A percentile compares a stretch with the other conserved stretches of the same genome.
These are phyloP conservation scores for Capsicum pubescens DNA, from an alignment of 257 asterid species.

Conservation along the genomic window DNA sequence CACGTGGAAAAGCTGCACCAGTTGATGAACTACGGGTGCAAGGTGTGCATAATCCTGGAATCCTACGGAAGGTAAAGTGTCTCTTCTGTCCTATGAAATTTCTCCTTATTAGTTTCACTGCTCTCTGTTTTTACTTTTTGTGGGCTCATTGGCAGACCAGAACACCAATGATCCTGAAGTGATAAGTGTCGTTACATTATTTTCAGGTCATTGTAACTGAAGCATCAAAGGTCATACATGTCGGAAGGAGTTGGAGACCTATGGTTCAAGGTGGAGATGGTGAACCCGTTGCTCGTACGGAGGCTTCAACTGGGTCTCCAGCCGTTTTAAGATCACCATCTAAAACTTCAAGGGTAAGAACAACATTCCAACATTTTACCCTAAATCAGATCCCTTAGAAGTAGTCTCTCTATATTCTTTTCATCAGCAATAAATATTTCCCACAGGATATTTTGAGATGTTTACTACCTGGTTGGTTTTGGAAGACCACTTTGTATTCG, in stretches of 20 bases:
- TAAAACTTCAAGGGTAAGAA: constrained; percentile 58
- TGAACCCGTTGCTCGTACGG: constrained; percentile 51
- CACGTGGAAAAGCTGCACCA: constrained; percentile 69
- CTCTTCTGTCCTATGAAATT: constrained; percentile 9
- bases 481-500: background rate
- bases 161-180: constrained; percentile 14
- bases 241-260: constrained; percentile 46
- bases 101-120: background rate
- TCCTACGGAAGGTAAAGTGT: constrained; percentile 59
- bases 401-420: background rate
- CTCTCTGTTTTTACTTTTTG: background rate
- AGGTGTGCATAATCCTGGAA: constrained; percentile 62
- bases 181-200: constrained; percentile 10
- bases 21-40: constrained; percentile 73
- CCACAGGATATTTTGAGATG: background rate
- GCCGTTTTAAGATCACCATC: constrained; percentile 64
- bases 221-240: constrained; percentile 61
- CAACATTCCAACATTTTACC: background rate
- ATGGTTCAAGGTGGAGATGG: constrained; percentile 44
- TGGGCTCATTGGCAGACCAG: background rate
- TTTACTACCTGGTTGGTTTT: background rate
- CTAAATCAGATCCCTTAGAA: constrained; percentile 20
- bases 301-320: constrained; percentile 56
- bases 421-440: background rate
- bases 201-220: constrained; percentile 59